Percentiles rank a stretch among this genome's conserved stretches.
phyloP scores from a whole-genome alignment of 345 rosid species.

The Crucihimalaya himalaica region DNA sequence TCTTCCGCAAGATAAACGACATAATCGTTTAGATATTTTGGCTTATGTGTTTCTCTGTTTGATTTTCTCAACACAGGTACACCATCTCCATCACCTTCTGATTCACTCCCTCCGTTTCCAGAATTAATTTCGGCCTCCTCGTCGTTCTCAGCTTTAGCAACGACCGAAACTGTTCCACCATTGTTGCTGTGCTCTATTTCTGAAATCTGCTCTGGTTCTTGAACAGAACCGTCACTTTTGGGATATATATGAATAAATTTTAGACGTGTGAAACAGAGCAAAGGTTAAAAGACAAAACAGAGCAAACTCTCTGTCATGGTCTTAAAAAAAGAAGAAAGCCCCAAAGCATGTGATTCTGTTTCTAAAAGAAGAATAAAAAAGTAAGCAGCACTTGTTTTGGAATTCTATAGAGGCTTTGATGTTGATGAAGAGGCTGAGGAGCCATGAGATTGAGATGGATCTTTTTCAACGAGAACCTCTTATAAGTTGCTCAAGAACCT shows the following conservation, averaged over 20 bases:
- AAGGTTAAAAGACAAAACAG: not conserved
- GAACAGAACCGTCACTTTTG: too few relatives aligned
- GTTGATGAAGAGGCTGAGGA: not conserved
- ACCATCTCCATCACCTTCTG: too few relatives aligned
- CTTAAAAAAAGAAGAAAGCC: not conserved
- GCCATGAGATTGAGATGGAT: not conserved
- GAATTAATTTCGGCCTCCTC: too few relatives aligned
- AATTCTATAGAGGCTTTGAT: not conserved
- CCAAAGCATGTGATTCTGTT: constrained; percentile 12
- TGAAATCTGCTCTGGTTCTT: too few relatives aligned
- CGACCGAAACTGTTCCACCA: too few relatives aligned
- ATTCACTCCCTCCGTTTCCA: too few relatives aligned
- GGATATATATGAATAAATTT: not conserved
- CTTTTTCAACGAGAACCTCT: constrained; percentile 40
- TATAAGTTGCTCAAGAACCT: constrained; percentile 49
- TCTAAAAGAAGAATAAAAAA: not conserved
- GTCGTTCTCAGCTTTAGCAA: too few relatives aligned
- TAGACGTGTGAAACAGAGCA: constrained; percentile 17
- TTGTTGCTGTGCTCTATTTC: too few relatives aligned
- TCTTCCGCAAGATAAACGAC: too few relatives aligned
- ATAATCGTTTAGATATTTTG: too few relatives aligned
- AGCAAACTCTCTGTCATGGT: constrained; percentile 6
- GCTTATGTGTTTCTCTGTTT: too few relatives aligned
- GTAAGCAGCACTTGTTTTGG: not conserved
- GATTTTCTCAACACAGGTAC: too few relatives aligned